Evolutionary conservation across 2,329 filamentous ascomycete species (phyloP), one percentile per base, ranked within the genome.

Genomic region (Bimuria novae-zelandiae): DNA sequence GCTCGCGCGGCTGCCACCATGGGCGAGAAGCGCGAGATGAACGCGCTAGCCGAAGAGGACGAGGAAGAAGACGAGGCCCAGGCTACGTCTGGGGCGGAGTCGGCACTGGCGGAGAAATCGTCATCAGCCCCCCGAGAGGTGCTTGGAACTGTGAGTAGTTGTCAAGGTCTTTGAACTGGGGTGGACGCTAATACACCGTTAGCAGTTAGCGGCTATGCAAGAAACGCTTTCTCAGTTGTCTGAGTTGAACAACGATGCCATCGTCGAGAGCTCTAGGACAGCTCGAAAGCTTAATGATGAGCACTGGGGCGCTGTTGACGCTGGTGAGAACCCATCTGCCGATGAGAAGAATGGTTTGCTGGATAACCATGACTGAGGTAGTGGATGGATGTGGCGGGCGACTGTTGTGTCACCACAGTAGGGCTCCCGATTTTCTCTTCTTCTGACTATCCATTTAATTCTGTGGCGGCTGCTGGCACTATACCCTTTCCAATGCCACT

Each of bases 131-230:
- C 57, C 16, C 35, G 56, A 17, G 71, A 73, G 40, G 64, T 72
- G 7, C 55, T 73, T 16, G 69, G 67, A 54, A 74, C 69, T 60
- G 71, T 74, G 60, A 71, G 71, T 70, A 7, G 12, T 7, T 22
- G 33, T 49, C 16, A 19, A 27, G 17, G 25, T 29, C 37, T 27
- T 30, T 22, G 42, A 40, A 46, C 51, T 27, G 27, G 17, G 29
- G 29, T 12, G 17, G 41, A 32, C n/a, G 25, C 71, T 73, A 61
- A 73, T 65, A 54, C 56, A 56, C 57, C 55, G 62, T 53, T 65
- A 72, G 69, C 71, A 74, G 71, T 68, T 74, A 56, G 71, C 71
- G 49, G 68, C 68, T 40, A 74, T 74, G 71, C 68, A 72, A 53
- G 65, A 69, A 54, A 69, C 71, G 4, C 50, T 74, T 3, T 64